Conservation (phyloP, 805 yeast genomes). For the Cyberlindnera nakhonratchasimensis region DNA sequence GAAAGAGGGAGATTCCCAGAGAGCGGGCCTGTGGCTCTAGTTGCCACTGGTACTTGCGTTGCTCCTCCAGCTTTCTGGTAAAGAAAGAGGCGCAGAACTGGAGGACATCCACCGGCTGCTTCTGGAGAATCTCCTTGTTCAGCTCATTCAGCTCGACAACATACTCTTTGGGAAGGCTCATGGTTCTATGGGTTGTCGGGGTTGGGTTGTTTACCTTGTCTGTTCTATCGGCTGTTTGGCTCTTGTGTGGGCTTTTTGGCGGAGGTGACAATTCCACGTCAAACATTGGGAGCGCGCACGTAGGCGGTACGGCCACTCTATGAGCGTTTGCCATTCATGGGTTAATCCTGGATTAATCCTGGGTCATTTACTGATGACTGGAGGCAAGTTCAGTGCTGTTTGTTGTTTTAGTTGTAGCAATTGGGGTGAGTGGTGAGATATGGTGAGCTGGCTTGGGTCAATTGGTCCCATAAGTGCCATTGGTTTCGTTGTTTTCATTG, state of each 20-base stretch:
- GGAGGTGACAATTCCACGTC: background rate
- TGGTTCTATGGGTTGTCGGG: conserved; percentile 6
- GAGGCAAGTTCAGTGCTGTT: too few relatives aligned
- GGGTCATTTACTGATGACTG: too few relatives aligned
- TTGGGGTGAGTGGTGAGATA: too few relatives aligned
- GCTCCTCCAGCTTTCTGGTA: conserved; percentile 55
- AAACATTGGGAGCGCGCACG: background rate
- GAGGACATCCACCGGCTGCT: conserved; percentile 63
- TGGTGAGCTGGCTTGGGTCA: too few relatives aligned
- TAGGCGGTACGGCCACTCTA: background rate
- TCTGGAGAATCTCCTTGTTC: conserved; percentile 50
- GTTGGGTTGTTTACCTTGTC: background rate
- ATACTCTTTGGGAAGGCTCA: conserved; percentile 37
- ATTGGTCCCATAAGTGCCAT: too few relatives aligned
- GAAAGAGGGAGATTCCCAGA: conserved; percentile 47
- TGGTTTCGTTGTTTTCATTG: too few relatives aligned
- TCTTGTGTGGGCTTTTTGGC: too few relatives aligned
- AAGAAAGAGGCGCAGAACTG: conserved; percentile 78
- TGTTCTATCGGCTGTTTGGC: too few relatives aligned
- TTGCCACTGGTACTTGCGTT: conserved; percentile 50
- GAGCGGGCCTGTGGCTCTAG: conserved; percentile 46
- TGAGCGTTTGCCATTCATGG: too few relatives aligned
- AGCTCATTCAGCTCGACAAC: conserved; percentile 58
- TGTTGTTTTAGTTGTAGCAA: too few relatives aligned
- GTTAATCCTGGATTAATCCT: too few relatives aligned